phyloP scores from a whole-genome alignment of 2,329 filamentous ascomycete genomes.

The Periconia sp. region DNA sequence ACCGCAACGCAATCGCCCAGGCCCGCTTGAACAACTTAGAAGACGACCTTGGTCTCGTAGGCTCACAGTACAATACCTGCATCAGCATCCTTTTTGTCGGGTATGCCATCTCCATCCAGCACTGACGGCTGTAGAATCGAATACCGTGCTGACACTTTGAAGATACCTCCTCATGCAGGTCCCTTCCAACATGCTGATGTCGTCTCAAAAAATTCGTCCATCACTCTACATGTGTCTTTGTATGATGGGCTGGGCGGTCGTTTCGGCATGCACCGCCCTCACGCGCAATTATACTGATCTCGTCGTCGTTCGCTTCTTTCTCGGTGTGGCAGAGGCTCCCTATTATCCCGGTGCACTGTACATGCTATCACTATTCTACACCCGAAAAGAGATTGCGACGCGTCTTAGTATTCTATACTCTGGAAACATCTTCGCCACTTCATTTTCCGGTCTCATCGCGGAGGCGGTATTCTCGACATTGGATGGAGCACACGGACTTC shows the following conservation, averaged over 20 bases:
- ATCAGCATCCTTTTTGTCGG: constrained; percentile 64
- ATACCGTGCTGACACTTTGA: no score
- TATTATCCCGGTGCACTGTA: constrained; percentile 68
- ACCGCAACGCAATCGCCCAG: constrained; percentile 69
- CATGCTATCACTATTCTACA: constrained; percentile 71
- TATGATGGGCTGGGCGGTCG: constrained; percentile 40
- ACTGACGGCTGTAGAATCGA: no score
- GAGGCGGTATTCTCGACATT: constrained; percentile 46
- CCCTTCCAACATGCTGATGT: constrained; percentile 53
- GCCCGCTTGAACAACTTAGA: constrained; percentile 68
- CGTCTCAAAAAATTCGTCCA: constrained; percentile 34
- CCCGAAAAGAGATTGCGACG: constrained; percentile 55
- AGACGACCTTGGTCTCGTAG: constrained; percentile 49
- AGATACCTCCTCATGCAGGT: constrained; percentile 39
- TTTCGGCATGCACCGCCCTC: constrained; percentile 33
- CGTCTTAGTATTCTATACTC: constrained; percentile 47
- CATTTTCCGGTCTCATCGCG: constrained; percentile 54
- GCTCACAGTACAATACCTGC: constrained; percentile 50
- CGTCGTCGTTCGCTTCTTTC: constrained; percentile 33
- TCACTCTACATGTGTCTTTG: constrained; percentile 39
- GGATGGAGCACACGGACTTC: constrained; percentile 33
- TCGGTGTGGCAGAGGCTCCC: constrained; percentile 38
- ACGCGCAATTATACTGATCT: constrained; percentile 37
- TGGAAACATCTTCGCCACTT: constrained; percentile 48
- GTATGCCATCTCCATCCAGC: constrained; percentile 5